Conservation (phyloP, 169 alveolate species). For the Theileria luwenshuni region DNA sequence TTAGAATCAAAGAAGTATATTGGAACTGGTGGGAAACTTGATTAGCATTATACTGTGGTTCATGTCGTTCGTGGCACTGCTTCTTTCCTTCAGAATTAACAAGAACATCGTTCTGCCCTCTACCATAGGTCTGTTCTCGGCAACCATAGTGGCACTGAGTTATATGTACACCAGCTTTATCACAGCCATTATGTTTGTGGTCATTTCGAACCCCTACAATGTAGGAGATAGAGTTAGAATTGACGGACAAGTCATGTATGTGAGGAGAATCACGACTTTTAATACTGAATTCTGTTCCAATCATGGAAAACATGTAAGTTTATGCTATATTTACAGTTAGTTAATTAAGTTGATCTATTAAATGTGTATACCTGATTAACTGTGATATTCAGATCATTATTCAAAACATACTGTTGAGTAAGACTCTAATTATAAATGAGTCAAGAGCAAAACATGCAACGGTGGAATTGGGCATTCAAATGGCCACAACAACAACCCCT, state of each 20-base stretch:
- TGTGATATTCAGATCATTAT: slow-evolving; percentile 60
- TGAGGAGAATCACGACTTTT: slow-evolving; percentile 77
- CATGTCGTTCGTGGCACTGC: slow-evolving; percentile 38
- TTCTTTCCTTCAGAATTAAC: slow-evolving; percentile 62
- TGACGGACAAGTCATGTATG: slow-evolving; percentile 81
- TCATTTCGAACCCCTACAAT: slow-evolving; percentile 81
- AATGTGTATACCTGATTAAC: too few species aligned
- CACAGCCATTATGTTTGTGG: slow-evolving; percentile 82
- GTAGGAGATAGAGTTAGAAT: slow-evolving; percentile 84
- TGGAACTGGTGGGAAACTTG: slow-evolving; percentile 54
- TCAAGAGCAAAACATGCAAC: slow-evolving; percentile 82
- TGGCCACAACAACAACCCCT: slow-evolving; percentile 81
- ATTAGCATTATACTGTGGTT: slow-evolving; percentile 64
- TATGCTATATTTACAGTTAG: too few species aligned
- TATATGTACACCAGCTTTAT: slow-evolving; percentile 81
- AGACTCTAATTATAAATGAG: slow-evolving; percentile 79
- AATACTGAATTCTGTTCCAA: slow-evolving; percentile 77
- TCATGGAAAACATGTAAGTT: slow-evolving; percentile 68
- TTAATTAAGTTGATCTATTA: background rate
- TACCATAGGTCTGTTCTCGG: slow-evolving; percentile 68
- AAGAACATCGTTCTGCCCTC: slow-evolving; percentile 69
- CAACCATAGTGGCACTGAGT: slow-evolving; percentile 68
- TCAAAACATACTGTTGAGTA: slow-evolving; percentile 80
- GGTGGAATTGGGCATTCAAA: slow-evolving; percentile 66
- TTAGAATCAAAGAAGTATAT: slow-evolving; percentile 65